Conservation (phyloP, 768 basidiomycete species). For the Jaapia argillacea region DNA sequence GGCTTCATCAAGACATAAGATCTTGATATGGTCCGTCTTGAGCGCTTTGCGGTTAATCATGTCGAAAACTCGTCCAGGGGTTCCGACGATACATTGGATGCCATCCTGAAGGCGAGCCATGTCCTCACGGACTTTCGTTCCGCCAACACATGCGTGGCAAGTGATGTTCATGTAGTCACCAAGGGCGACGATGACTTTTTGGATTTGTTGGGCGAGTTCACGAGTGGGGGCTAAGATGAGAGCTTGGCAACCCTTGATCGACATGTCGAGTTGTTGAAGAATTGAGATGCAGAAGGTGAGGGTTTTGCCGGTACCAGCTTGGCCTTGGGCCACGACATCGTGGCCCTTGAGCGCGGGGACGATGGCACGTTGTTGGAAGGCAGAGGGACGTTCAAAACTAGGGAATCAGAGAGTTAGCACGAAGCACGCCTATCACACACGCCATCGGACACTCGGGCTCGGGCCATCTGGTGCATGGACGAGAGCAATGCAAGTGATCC, state of each 20-base stretch:
- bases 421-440: no score
- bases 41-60: slow-evolving; percentile 95
- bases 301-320: slow-evolving; percentile 99
- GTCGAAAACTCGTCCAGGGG: slow-evolving; percentile 92
- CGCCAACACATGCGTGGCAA: slow-evolving; percentile 95
- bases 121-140: slow-evolving; percentile 95
- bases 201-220: slow-evolving; percentile 96
- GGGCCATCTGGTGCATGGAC: no score
- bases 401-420: slow-evolving; percentile 1
- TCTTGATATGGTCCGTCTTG: slow-evolving; percentile 79
- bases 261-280: slow-evolving; percentile 87
- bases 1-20: slow-evolving; percentile 97
- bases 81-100: slow-evolving; percentile 83
- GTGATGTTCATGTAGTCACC: slow-evolving; percentile 94
- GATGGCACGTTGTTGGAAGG: slow-evolving; percentile 98
- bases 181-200: slow-evolving; percentile 91
- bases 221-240: slow-evolving; percentile 96
- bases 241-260: slow-evolving; percentile 88
- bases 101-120: slow-evolving; percentile 96
- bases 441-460: no score
- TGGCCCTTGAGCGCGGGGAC: slow-evolving; percentile 96
- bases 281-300: slow-evolving; percentile 99
- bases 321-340: slow-evolving; percentile 98
- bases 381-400: slow-evolving; percentile 96
- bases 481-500: no score